These are phyloP conservation scores for Euclidium syriacum DNA, from an alignment of 345 rosid species.

Conservation along the genomic window DNA sequence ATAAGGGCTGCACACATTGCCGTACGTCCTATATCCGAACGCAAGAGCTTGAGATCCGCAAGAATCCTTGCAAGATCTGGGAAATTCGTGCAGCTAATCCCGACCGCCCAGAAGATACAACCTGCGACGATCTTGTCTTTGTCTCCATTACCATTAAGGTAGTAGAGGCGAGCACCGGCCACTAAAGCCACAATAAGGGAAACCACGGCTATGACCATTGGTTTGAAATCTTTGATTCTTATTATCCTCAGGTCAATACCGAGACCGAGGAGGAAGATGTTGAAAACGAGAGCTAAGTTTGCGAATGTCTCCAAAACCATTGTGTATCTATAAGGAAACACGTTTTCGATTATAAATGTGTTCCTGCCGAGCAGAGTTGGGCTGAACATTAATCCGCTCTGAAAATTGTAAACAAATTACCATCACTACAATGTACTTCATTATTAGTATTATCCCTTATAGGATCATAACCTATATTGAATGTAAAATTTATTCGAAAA, in stretches of 20 bases:
- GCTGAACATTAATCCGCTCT: slow-evolving; percentile 53
- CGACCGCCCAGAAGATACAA: slow-evolving; percentile 40
- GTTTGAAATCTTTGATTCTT: slow-evolving; percentile 18
- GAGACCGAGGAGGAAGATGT: slow-evolving; percentile 58
- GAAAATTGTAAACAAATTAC: too few relatives aligned
- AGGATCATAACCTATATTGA: too few relatives aligned
- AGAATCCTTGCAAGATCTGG: slow-evolving; percentile 51
- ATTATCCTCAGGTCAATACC: slow-evolving; percentile 52
- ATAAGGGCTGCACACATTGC: slow-evolving; percentile 48
- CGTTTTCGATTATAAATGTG: fast-evolving
- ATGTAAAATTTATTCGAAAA: too few relatives aligned
- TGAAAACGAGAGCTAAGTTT: slow-evolving; percentile 42
- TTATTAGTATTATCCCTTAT: too few relatives aligned
- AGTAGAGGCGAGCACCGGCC: slow-evolving; percentile 33
- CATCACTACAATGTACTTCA: too few relatives aligned
- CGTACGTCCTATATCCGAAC: slow-evolving; percentile 45
- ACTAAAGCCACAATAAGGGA: slow-evolving; percentile 36
- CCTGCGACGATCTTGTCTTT: slow-evolving; percentile 19
- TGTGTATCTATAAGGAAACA: slow-evolving; percentile 33
- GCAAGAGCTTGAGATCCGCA: slow-evolving; percentile 61
- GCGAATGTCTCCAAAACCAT: slow-evolving; percentile 45
- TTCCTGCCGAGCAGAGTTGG: slow-evolving; percentile 22
- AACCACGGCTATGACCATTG: slow-evolving; percentile 34
- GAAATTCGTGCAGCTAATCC: slow-evolving; percentile 56
- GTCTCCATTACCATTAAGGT: slow-evolving; percentile 1